A percentile compares a stretch with the other conserved stretches of the same genome.
phyloP scores from a whole-genome alignment of 441 rosid genomes.

The Arabidopsis lyrata region DNA sequence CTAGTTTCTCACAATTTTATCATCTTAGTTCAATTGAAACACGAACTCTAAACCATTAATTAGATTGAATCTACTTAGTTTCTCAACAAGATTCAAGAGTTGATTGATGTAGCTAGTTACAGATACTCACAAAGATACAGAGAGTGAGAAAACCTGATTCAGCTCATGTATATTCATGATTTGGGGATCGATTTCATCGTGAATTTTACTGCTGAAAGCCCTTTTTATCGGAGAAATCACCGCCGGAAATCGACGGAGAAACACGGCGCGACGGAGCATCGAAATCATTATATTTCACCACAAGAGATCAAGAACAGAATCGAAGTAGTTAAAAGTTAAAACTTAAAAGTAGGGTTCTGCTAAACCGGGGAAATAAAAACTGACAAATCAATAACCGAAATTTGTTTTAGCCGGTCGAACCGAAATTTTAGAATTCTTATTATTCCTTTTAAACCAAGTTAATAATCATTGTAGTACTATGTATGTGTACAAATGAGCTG shows the following conservation, averaged over 20 bases:
- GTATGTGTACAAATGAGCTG: conserved; percentile 53
- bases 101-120: conserved; percentile 12
- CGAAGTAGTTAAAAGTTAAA: not conserved
- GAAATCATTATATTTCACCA: conserved; percentile 21
- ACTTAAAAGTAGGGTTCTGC: conserved; percentile 11
- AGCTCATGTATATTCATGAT: conserved; percentile 53
- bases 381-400: not conserved
- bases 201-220: conserved; percentile 49
- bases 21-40: conserved; percentile 7
- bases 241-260: conserved; percentile 58
- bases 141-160: conserved; percentile 58
- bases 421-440: not conserved
- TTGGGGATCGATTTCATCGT: conserved; percentile 45
- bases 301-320: not conserved
- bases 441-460: not conserved
- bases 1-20: not conserved
- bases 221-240: conserved; percentile 52
- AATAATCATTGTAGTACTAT: conserved; percentile 18
- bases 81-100: not conserved
- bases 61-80: conserved; percentile 11
- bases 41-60: not conserved
- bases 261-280: conserved; percentile 48
- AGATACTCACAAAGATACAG: not conserved
- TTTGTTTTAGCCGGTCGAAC: not conserved
- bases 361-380: conserved; percentile 11